These are phyloP conservation scores for Botrytis porri DNA, from an alignment of 2,329 filamentous ascomycete genomes.

Conservation along the genomic window DNA sequence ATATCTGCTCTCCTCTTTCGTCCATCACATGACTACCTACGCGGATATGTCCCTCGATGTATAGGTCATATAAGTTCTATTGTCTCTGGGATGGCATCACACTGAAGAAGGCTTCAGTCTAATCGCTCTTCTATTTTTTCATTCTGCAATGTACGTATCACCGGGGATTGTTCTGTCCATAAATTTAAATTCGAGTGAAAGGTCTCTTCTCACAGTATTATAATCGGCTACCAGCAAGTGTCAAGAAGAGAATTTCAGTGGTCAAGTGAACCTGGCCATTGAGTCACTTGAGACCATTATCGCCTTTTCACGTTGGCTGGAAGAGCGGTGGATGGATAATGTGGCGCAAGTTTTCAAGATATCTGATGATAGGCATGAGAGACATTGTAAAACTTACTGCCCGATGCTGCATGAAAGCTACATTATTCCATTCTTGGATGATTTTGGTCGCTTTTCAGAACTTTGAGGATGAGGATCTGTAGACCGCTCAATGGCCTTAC, in stretches of 20 bases:
- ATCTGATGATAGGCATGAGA: not conserved
- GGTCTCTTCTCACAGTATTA: not conserved
- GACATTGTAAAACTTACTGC: too few relatives aligned
- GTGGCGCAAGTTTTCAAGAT: not conserved
- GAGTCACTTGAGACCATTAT: not conserved
- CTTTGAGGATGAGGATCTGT: not conserved
- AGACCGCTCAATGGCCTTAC: not conserved
- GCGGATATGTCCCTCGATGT: not conserved
- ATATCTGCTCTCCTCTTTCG: not conserved
- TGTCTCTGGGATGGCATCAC: not conserved
- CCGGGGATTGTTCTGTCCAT: too few relatives aligned
- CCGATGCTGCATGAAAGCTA: not conserved
- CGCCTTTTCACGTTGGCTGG: not conserved
- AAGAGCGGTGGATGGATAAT: not conserved
- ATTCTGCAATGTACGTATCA: not conserved
- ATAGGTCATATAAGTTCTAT: not conserved
- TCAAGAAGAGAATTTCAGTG: not conserved
- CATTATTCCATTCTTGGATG: not conserved
- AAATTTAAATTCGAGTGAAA: not conserved
- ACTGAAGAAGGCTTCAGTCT: not conserved
- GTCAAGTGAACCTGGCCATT: not conserved
- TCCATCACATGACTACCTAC: not conserved
- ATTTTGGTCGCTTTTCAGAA: not conserved
- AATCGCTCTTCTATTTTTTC: not conserved
- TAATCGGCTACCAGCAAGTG: not conserved